Conservation (phyloP, 768 basidiomycete genomes). For the Piloderma croceum region DNA sequence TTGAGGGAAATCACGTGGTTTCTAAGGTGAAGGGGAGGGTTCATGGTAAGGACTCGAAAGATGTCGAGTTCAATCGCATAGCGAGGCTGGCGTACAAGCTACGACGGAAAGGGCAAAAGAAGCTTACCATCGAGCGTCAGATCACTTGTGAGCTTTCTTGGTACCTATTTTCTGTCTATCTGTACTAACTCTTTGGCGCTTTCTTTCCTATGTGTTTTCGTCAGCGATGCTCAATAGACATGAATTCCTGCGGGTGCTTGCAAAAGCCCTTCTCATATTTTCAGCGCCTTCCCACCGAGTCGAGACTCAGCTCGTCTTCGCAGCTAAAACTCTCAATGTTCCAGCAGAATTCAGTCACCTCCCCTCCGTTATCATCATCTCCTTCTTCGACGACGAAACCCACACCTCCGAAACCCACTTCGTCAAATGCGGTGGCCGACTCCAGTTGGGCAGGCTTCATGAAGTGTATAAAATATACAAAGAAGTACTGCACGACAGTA, state of each 20-base stretch:
- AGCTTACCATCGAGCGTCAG: conserved; percentile 69
- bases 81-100: conserved; percentile 63
- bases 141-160: conserved; percentile 55
- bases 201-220: conserved; percentile 6
- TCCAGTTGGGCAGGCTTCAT: conserved; percentile 81
- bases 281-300: conserved; percentile 93
- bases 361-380: conserved; percentile 76
- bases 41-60: conserved; percentile 51
- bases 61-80: conserved; percentile 55
- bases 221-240: conserved; percentile 77
- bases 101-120: conserved; percentile 59
- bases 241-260: conserved; percentile 80
- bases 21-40: conserved; percentile 58
- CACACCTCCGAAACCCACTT: conserved; percentile 88
- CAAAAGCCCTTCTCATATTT: conserved; percentile 83
- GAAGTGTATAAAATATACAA: conserved; percentile 83
- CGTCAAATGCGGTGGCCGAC: conserved; percentile 68
- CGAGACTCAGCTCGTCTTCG: conserved; percentile 85
- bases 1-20: conserved; percentile 67
- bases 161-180: conserved; percentile 1
- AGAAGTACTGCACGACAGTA: conserved; percentile 85
- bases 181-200: neutral
- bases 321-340: conserved; percentile 84
- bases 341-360: conserved; percentile 89
- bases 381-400: conserved; percentile 86